Base-by-base conservation (phyloP, 148 eudicot species). In the Nepenthes gracilis region DNA sequence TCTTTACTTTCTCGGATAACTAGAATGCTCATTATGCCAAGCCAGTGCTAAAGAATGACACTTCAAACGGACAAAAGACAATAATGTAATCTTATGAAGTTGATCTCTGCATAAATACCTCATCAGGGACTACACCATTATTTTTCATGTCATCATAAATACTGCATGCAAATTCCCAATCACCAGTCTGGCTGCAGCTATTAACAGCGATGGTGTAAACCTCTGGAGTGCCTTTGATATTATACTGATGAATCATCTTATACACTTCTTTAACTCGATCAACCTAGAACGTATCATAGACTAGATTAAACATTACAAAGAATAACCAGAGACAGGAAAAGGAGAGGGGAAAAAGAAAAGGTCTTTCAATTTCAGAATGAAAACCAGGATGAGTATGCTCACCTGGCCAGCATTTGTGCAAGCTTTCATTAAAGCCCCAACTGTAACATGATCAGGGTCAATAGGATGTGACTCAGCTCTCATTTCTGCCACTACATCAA, bases 401-500 rank as follows among this genome's bases (percentile, higher is more conserved):
- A 88, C 99, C 95, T 86, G 88, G 55, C 95, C 96, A 75, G 85
- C 79, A 71, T 80, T 83, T n/a, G 67, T 74, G 69, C 99, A 93
- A 37, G 99, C 96, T 72, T 78, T 88, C 64, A 93, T 93, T 65
- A 93, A 73, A 64, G 99, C 96, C 71, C 99, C 99, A 68, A 93
- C 64, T 35, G 99, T 93, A 55, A 93, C 66, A 63, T 93, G 96
- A 81, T 93, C 99, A 63, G 99, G 99, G 60, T 88, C 89, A 53
- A 88, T 75, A 56, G 99, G 92, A 4, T 71, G 85, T 55, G 66
- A 23, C 74, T 84, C 96, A 11, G 87, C 77, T 49, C 78, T 68
- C 99, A 93, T 93, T 81, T 93, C 99, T 57, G 83, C 77, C 70
- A 93, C 64, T 23, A 93, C 99, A 65, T 86, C 96, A 83, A 93